Conservation (phyloP, 2,329 filamentous ascomycete genomes). For the Cercospora sojina region DNA sequence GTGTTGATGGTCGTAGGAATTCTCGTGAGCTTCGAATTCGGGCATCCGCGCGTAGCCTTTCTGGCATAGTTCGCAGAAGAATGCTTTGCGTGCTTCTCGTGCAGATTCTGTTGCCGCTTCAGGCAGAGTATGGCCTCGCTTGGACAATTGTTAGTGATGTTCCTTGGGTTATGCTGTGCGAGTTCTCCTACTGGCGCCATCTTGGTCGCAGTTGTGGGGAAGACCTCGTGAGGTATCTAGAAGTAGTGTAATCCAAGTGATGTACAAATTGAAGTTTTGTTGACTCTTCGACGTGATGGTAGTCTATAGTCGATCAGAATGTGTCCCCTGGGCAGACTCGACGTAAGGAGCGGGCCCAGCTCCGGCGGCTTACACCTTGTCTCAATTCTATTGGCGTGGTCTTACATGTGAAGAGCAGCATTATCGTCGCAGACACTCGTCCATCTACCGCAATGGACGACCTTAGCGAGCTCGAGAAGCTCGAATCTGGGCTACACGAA, state of each 20-base stretch:
- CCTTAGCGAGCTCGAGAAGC: constrained; percentile 26
- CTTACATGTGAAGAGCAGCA: constrained; percentile 19
- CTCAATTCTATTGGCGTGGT: background rate
- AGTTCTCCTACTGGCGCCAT: constrained; percentile 13
- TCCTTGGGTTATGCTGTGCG: background rate
- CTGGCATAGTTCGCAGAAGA: constrained; percentile 83
- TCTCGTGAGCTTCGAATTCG: constrained; percentile 92
- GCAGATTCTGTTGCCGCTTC: constrained; percentile 58
- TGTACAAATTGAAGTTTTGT: background rate
- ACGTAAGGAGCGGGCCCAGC: background rate
- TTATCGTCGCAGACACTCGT: background rate
- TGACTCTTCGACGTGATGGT: background rate
- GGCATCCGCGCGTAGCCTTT: constrained; percentile 96
- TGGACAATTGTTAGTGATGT: constrained; percentile 6
- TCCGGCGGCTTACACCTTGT: constrained; percentile 12
- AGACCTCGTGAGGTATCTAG: background rate
- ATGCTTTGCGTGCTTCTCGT: constrained; percentile 73
- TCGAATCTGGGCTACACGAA: constrained; percentile 57
- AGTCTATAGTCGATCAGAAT: background rate
- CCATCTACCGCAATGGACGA: constrained; percentile 33
- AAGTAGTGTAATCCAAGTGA: background rate
- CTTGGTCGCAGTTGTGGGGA: background rate
- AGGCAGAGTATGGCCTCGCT: constrained; percentile 35
- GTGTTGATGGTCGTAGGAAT: constrained; percentile 93
- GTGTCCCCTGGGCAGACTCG: background rate